Evolutionary conservation across 1,284 basidiomycete genomes (phyloP).

Genomic region (Ganoderma lingzhi): DNA sequence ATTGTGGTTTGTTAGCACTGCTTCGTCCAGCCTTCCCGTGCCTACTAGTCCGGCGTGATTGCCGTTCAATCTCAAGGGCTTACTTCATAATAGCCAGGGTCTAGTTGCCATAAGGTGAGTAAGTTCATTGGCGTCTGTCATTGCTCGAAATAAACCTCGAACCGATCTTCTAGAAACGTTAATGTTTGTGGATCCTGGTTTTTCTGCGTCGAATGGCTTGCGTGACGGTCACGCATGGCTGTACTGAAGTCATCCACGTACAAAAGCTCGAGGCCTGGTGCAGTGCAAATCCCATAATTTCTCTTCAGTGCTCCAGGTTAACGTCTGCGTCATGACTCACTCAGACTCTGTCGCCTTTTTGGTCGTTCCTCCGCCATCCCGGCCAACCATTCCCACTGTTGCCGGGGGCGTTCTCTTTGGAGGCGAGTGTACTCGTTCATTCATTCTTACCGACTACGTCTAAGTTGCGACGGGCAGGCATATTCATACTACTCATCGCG

Average conservation of each 20-base stretch:
- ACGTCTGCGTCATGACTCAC: neutral
- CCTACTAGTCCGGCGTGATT: neutral
- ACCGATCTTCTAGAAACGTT: neutral
- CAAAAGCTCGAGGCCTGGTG: neutral
- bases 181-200: neutral
- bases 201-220: neutral
- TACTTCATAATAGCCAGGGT: neutral
- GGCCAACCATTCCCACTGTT: neutral
- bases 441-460: neutral
- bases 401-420: slow-evolving; percentile 18
- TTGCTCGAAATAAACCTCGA: neutral
- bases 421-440: neutral
- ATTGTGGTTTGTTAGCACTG: neutral
- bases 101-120: neutral
- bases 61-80: neutral
- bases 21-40: neutral
- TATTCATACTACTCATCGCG: slow-evolving; percentile 12
- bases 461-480: slow-evolving; percentile 6
- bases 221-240: neutral
- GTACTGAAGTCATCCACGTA: neutral
- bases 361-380: neutral
- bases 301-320: neutral
- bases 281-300: neutral
- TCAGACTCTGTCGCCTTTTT: neutral
- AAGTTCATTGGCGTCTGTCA: neutral